These are phyloP conservation scores for Chernovozyma aurita DNA, from an alignment of 1,139 yeast genomes.

Conservation along the genomic window DNA sequence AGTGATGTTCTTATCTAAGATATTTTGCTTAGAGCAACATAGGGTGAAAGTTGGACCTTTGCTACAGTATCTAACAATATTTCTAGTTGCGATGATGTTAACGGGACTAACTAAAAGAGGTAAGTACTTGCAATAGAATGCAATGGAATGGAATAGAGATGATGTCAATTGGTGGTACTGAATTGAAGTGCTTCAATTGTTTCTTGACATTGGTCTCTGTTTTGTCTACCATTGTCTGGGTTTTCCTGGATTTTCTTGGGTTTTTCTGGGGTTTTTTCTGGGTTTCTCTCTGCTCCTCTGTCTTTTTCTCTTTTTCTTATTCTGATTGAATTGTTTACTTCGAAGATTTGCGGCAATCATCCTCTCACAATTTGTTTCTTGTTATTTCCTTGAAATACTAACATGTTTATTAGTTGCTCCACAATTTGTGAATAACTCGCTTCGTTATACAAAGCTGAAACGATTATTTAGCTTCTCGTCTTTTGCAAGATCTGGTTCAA, in stretches of 20 bases:
- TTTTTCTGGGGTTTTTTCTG: too few species aligned
- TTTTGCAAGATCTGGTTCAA: slow-evolving; percentile 12
- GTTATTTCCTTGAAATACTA: not conserved
- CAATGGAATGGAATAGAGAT: too few species aligned
- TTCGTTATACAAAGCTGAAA: slow-evolving; percentile 3
- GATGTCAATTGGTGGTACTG: too few species aligned
- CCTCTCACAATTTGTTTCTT: too few species aligned
- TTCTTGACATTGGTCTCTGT: too few species aligned
- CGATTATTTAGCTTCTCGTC: slow-evolving; percentile 7
- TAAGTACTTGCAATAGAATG: slow-evolving; percentile 4
- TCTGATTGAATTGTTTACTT: not conserved
- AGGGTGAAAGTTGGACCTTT: not conserved
- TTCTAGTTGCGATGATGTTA: slow-evolving; percentile 5
- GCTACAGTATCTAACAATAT: slow-evolving; percentile 4
- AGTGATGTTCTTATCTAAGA: slow-evolving; percentile 4
- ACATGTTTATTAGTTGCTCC: slow-evolving; percentile 3
- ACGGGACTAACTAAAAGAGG: slow-evolving; percentile 8
- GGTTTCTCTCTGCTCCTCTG: not conserved
- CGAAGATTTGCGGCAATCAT: not conserved
- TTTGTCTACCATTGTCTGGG: too few species aligned
- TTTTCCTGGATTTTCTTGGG: too few species aligned
- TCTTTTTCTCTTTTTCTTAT: not conserved
- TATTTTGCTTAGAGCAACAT: not conserved
- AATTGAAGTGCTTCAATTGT: too few species aligned
- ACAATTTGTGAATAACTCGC: slow-evolving; percentile 1